Evolutionary conservation across 495 filamentous ascomycete species (phyloP), one percentile per base, ranked within the genome.

Genomic region (Hyaloscypha variabilis): DNA sequence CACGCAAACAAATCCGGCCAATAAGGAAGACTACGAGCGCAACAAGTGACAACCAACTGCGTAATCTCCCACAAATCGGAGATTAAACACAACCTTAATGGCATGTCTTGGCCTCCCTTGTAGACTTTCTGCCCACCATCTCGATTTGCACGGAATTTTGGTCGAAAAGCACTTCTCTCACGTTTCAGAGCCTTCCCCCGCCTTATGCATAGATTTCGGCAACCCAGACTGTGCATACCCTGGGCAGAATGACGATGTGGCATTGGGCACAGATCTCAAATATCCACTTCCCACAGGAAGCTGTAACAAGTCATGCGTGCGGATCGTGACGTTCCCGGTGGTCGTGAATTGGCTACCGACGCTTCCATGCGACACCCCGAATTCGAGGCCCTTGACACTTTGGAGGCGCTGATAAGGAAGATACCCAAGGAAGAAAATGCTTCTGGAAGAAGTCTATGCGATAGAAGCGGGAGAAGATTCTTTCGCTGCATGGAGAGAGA

Each of bases 241-340:
- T 28, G 21, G 51, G 21, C n/a, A 28, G n/a, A 54, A 54, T 54
- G 51, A 25, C 51, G 51, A 28, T 25, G 25, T 54, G 51, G 25
- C 51, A 54, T 54, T 54, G 51, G 51, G 51, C 25, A 54, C 39
- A 11, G 39, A 46, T 46, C 39, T 17, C 39, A 46, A 11, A 13
- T 54, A 6, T 54, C 23, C 23, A 54, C 21, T 54, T 25, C 8
- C n/a, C 25, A 25, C 51, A 23, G 51, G 17, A 54, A 25, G 17
- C 51, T 54, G 51, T 54, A 54, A 54, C 51, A 54, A n/a, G 5
- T 54, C 51, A 54, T 54, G 51, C 51, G 25, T 54, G 51, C 51
- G 51, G 51, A 54, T 54, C 51, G 21, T 25, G 51, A 25, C 23
- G 23, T 54, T 54, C 51, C 51, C 51, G 51, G 51, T 54, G 51